Evolutionary conservation across 78 protist genomes (phyloP).

Genomic region (Tieghemostelium lacteum): DNA sequence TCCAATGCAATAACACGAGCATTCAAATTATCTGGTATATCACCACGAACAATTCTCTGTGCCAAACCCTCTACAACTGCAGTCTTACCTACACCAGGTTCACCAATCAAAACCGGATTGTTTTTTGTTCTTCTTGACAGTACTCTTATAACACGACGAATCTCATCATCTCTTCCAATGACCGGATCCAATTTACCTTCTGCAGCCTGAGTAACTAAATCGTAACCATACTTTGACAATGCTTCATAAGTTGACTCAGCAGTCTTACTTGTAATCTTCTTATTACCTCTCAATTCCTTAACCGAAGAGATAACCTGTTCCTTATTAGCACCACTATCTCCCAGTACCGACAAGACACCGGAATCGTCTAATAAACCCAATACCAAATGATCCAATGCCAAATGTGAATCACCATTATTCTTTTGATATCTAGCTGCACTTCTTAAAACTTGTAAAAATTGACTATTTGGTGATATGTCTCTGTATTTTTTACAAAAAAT

Average conservation of each 20-base stretch:
- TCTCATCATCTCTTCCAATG: constrained; percentile 98
- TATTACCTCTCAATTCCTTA: constrained; percentile 70
- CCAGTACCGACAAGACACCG: constrained; percentile 33
- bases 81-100: constrained; percentile 97
- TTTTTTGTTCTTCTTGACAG: constrained; percentile 95
- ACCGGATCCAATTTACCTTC: constrained; percentile 98
- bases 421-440: constrained; percentile 63
- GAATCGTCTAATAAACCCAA: constrained; percentile 62
- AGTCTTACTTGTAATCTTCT: constrained; percentile 58
- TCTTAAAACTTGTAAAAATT: constrained; percentile 42
- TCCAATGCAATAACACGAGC: constrained; percentile 94
- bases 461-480: constrained; percentile 62
- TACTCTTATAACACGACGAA: constrained; percentile 92
- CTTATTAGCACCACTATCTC: constrained; percentile 64
- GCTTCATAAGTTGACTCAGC: constrained; percentile 88
- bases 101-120: constrained; percentile 99
- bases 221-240: constrained; percentile 89
- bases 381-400: constrained; percentile 78
- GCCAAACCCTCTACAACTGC: constrained; percentile 99
- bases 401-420: constrained; percentile 82
- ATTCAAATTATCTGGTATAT: constrained; percentile 95
- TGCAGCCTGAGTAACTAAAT: constrained; percentile 89
- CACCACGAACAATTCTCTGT: constrained; percentile 97
- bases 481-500: constrained; percentile 10
- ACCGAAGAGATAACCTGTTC: constrained; percentile 62